Percentiles rank a stretch among this genome's conserved stretches.
Evolutionary conservation across 2,329 filamentous ascomycete genomes (phyloP).

Genomic region (Byssoonygena ceratinophila): DNA sequence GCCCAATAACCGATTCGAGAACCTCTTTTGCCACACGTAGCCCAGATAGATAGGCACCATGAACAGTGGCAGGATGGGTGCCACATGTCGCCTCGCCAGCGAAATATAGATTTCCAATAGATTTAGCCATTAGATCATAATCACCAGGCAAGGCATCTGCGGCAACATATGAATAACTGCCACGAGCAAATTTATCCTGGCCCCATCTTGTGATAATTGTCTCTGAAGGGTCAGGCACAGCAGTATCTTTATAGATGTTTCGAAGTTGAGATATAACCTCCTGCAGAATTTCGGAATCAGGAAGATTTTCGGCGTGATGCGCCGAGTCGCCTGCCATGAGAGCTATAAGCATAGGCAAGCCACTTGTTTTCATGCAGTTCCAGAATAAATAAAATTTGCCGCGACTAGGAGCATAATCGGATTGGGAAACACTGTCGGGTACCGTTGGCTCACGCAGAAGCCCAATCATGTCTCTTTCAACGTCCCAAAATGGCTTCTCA

Average conservation of each 20-base stretch:
- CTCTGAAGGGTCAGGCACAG: conserved; percentile 69
- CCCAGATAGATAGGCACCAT: conserved; percentile 90
- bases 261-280: conserved; percentile 73
- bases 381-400: conserved; percentile 98
- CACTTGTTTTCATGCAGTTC: conserved; percentile 83
- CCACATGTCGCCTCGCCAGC: conserved; percentile 94
- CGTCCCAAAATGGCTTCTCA: conserved; percentile 81
- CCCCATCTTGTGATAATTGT: conserved; percentile 88
- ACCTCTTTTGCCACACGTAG: conserved; percentile 81
- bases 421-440: conserved; percentile 61
- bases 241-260: conserved; percentile 54
- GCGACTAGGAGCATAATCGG: conserved; percentile 65
- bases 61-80: conserved; percentile 91
- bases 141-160: conserved; percentile 72
- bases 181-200: conserved; percentile 78
- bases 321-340: conserved; percentile 95
- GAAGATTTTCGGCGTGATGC: conserved; percentile 68
- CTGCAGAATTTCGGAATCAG: conserved; percentile 62
- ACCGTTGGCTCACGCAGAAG: conserved; percentile 65
- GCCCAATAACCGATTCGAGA: conserved; percentile 66
- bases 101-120: conserved; percentile 82
- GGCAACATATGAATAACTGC: conserved; percentile 90
- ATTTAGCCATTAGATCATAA: conserved; percentile 80
- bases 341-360: conserved; percentile 75
- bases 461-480: conserved; percentile 83